Conservation (phyloP, 192 early-diverging fungal genomes). For the Oehlia diaphana region DNA sequence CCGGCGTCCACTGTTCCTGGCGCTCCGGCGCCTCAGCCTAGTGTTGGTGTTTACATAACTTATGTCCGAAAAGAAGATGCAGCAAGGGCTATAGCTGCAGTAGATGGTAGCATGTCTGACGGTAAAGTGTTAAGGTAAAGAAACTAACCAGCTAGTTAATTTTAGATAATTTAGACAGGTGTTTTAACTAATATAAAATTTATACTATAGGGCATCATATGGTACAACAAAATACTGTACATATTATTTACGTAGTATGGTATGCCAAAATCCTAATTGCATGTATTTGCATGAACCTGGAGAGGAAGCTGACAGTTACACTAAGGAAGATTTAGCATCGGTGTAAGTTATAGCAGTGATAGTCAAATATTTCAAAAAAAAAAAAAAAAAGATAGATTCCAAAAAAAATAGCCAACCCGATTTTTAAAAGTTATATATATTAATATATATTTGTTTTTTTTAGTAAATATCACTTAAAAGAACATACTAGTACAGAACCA, state of each 20-base stretch:
- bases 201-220: conserved; percentile 74
- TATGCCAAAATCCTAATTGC: conserved; percentile 91
- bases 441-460: background rate
- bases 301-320: conserved; percentile 90
- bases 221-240: conserved; percentile 99
- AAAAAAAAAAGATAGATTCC: background rate
- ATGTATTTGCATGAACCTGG: conserved; percentile 95
- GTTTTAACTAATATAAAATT: background rate
- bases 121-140: conserved; percentile 78
- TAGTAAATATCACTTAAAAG: conserved; percentile 41
- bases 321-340: conserved; percentile 83
- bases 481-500: conserved; percentile 20
- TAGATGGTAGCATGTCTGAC: conserved; percentile 89
- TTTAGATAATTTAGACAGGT: background rate
- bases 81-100: conserved; percentile 85
- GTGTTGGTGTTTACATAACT: conserved; percentile 90
- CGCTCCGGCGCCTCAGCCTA: conserved; percentile 42
- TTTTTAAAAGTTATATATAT: background rate
- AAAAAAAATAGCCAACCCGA: too few relatives aligned
- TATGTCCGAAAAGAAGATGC: conserved; percentile 92
- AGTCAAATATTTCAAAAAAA: background rate
- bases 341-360: conserved; percentile 44
- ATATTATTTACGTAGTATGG: conserved; percentile 87
- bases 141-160: background rate
- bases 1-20: conserved; percentile 36